Base-by-base conservation (phyloP, 768 basidiomycete species). In the Boletus rufocinnamomeus region DNA sequence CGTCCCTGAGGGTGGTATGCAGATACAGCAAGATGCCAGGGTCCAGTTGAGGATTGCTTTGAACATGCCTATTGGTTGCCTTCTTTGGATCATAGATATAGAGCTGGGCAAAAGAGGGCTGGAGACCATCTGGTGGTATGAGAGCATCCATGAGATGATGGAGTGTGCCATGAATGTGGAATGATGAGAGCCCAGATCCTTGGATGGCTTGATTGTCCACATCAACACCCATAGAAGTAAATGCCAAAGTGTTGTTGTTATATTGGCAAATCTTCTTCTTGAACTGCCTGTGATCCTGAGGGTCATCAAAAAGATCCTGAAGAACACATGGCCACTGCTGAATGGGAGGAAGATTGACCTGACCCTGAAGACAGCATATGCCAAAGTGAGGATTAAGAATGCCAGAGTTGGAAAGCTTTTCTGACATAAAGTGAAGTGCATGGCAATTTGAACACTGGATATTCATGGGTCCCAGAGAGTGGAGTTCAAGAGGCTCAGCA, bases 351-450 rank as follows among this genome's bases (percentile, higher is more conserved):
- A 76, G 63, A 5, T 25, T 1, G 16, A 76, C 64, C 40, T 69
- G 61, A 2, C 72, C 72, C 6, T 67, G 30, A 3, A 70, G 32
- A 57, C 74, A 76, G 25, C 71, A 75, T 1, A 52, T 63, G 0
- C 67, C 69, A 67, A 76, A 76, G 25, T 0, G 0, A 45, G 41
- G 45, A 38, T 50, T 43, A 2, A 0, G 9, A 63, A 48, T 0
- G 0, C 13, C 14, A 5, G 61, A 62, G 0, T 35, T 50, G 0
- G 44, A 10, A 0, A 66, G 56, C 35, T 61, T 67, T 44, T 69
- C 63, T 2, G 21, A 35, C 0, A 43, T 27, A 6, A 69, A 69
- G 6, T 69, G 66, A 0, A 62, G 6, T 6, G 68, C 63, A 63
- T 63, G 59, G 11, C 68, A 69, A 0, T 70, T 19, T 0, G 53